These are phyloP conservation scores for Sparassis latifolia DNA, from an alignment of 1,284 basidiomycete species.

Conservation along the genomic window DNA sequence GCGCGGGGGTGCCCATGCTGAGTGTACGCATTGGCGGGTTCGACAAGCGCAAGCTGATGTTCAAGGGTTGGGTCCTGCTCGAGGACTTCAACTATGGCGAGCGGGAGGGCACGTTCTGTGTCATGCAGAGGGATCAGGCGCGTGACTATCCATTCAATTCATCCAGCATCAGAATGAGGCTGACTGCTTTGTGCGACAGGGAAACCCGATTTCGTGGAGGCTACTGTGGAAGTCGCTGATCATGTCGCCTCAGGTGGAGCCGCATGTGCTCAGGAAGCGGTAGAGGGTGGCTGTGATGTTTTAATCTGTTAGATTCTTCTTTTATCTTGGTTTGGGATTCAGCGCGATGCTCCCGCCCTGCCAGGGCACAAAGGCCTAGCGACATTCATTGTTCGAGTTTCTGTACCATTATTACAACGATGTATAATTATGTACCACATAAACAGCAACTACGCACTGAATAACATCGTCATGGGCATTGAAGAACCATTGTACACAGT, in stretches of 20 bases:
- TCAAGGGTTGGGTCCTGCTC: conserved; percentile 66
- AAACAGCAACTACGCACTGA: no score
- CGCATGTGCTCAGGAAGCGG: conserved; percentile 47
- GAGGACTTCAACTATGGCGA: conserved; percentile 46
- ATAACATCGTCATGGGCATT: no score
- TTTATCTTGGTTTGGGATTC: no score
- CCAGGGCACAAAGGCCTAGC: no score
- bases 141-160: conserved; percentile 13
- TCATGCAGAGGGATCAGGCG: conserved; percentile 62
- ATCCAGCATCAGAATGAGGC: no score
- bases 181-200: conserved; percentile 31
- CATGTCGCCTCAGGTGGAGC: conserved; percentile 39
- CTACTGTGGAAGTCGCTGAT: conserved; percentile 64
- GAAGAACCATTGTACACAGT: no score
- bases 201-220: conserved; percentile 71
- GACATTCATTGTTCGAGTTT: no score
- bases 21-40: conserved; percentile 48
- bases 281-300: background rate
- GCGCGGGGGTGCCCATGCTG: conserved; percentile 29
- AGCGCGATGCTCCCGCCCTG: no score
- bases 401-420: no score
- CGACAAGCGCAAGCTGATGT: conserved; percentile 52
- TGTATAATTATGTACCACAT: no score
- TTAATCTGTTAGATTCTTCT: background rate
- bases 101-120: conserved; percentile 50